Base-by-base conservation (phyloP, 768 basidiomycete species). In the Leccinum arenicola region DNA sequence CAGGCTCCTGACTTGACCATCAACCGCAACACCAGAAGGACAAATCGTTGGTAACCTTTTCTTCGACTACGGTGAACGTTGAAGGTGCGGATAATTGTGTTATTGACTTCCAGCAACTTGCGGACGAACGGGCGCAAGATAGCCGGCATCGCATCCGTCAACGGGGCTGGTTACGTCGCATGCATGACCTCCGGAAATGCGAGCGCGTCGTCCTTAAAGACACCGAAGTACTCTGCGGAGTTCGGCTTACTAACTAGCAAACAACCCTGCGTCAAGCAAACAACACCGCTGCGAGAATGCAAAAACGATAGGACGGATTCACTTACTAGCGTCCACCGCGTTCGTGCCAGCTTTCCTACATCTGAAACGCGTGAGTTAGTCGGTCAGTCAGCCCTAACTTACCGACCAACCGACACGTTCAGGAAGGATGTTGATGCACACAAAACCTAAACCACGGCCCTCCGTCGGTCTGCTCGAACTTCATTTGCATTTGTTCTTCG, bases 191-290 rank as follows among this genome's bases (percentile, higher is more conserved):
- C 61, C 0, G 87, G 88, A 74, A 79, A 88, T 0, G 84, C 79
- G 0, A 89, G 67, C 0, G 78, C 85, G 62, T 90, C 88, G 64
- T 90, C 87, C 66, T 87, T 86, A 0, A 86, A 76, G 33, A 89
- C 70, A 64, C 87, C 87, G 57, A 89, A 75, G 69, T 86, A 88
- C 65, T 89, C 85, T 2, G 79, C 77, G 0, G 77, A 78, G 65
- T 89, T 87, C 52, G 77, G 57, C 4, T 27, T 50, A 2, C 64
- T 68, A 14, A 49, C 12, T 15, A 12, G 35, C 14, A 6, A 36
- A 17, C 19, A 12, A 17, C 17, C 3, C 3, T 56, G 23, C 6
- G 10, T 60, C 29, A 36, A 0, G 14, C 12, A 47, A 47, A 11
- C n/a, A 19, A 50, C 4, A 4, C 12, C 40, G 40, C 40, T 19